Percentiles rank a stretch among this genome's conserved stretches.
phyloP scores from a whole-genome alignment of 441 rosid species.

The Sinapis alba region DNA sequence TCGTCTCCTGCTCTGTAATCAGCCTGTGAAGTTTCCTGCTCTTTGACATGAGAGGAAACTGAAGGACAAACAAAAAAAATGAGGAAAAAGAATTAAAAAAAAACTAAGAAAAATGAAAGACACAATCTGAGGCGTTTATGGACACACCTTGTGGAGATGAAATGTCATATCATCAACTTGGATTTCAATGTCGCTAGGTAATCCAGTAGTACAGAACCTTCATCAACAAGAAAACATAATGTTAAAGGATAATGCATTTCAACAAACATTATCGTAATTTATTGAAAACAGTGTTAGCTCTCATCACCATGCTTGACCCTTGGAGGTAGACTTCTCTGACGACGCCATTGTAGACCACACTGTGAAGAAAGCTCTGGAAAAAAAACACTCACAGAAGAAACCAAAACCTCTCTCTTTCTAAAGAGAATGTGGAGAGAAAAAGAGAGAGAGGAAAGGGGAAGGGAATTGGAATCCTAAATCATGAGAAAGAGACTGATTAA shows the following conservation, averaged over 20 bases:
- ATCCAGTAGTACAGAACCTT: constrained; percentile 76
- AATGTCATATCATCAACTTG: constrained; percentile 71
- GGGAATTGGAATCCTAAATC: constrained; percentile 45
- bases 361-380: not conserved
- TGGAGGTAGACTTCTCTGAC: constrained; percentile 60
- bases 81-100: not conserved
- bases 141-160: constrained; percentile 66
- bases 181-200: constrained; percentile 72
- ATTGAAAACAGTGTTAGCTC: not conserved
- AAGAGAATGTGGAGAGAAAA: constrained; percentile 26
- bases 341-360: constrained; percentile 58
- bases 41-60: constrained; percentile 85
- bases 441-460: constrained; percentile 4
- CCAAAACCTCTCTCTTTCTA: constrained; percentile 23
- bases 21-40: constrained; percentile 61
- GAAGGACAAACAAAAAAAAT: not conserved
- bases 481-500: constrained; percentile 49
- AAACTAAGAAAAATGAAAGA: not conserved
- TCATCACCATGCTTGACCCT: constrained; percentile 91
- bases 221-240: not conserved
- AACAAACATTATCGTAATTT: not conserved
- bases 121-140: not conserved
- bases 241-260: not conserved
- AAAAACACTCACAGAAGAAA: constrained; percentile 19
- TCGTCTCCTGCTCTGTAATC: constrained; percentile 60